Conservation (phyloP, 2,329 filamentous ascomycete species). For the Venturia nashicola region DNA sequence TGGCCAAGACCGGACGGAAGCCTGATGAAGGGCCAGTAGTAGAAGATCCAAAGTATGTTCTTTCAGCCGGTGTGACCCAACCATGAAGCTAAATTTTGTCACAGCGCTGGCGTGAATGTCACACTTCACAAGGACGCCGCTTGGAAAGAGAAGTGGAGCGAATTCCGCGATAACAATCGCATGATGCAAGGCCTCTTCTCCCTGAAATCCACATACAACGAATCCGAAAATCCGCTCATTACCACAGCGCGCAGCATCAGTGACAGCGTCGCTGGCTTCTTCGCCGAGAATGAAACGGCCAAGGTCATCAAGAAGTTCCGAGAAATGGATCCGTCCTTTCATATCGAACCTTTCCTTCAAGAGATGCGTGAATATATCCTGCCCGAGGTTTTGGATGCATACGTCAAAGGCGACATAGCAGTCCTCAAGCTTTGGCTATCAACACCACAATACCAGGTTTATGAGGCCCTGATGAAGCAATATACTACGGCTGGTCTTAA, state of each 20-base stretch:
- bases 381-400: slow-evolving; percentile 92
- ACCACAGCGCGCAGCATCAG: slow-evolving; percentile 88
- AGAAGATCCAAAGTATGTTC: slow-evolving; percentile 76
- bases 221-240: slow-evolving; percentile 94
- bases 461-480: slow-evolving; percentile 92
- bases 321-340: slow-evolving; percentile 88
- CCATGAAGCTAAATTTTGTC: slow-evolving; percentile 13
- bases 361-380: slow-evolving; percentile 97
- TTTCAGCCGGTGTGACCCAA: slow-evolving; percentile 10
- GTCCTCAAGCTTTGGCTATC: slow-evolving; percentile 91
- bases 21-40: slow-evolving; percentile 48
- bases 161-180: slow-evolving; percentile 83
- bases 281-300: slow-evolving; percentile 96
- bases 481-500: slow-evolving; percentile 89
- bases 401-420: slow-evolving; percentile 89
- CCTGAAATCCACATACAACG: slow-evolving; percentile 78
- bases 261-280: slow-evolving; percentile 86
- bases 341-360: slow-evolving; percentile 85
- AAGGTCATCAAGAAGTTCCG: slow-evolving; percentile 97
- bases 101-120: slow-evolving; percentile 82
- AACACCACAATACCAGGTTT: slow-evolving; percentile 91
- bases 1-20: slow-evolving; percentile 36
- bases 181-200: slow-evolving; percentile 80
- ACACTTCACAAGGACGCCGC: slow-evolving; percentile 93
- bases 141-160: slow-evolving; percentile 97